A percentile compares a stretch with the other conserved stretches of the same genome.
phyloP scores from a whole-genome alignment of 805 yeast genomes.

The Jamesozyma piceae region DNA sequence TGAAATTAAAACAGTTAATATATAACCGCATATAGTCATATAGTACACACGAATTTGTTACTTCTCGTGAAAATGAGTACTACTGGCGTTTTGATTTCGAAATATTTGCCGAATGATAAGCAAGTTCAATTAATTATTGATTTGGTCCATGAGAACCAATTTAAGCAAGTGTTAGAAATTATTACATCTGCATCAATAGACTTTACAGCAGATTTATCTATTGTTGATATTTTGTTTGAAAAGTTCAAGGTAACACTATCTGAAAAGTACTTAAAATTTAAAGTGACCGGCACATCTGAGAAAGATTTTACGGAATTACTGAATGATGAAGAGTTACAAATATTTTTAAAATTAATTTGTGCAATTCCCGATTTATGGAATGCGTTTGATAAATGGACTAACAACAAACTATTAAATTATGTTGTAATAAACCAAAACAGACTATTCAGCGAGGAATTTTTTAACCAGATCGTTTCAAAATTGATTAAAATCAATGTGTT shows the following conservation, averaged over 20 bases:
- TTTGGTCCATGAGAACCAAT: background rate
- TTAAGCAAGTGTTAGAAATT: constrained; percentile 11
- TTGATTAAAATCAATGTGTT: constrained; percentile 1
- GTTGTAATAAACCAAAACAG: constrained; percentile 6
- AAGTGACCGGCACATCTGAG: background rate
- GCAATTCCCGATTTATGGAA: constrained; percentile 7
- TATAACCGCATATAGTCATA: too few species aligned
- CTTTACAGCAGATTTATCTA: constrained; percentile 1
- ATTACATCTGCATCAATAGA: constrained; percentile 6
- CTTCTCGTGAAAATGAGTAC: background rate
- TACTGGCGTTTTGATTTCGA: constrained; percentile 3
- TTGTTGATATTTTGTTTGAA: constrained; percentile 3
- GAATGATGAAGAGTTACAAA: constrained; percentile 4
- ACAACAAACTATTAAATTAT: constrained; percentile 3
- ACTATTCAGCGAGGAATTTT: constrained; percentile 8
- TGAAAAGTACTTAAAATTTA: background rate
- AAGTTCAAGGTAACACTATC: background rate
- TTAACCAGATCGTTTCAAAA: constrained; percentile 1
- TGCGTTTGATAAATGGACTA: constrained; percentile 11
- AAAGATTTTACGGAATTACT: constrained; percentile 1
- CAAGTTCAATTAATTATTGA: constrained; percentile 7
- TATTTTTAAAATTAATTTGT: constrained; percentile 6
- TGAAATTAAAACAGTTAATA: too few species aligned
- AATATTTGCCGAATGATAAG: constrained; percentile 3
- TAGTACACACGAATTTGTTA: too few species aligned